Evolutionary conservation across 202 grass and related monocot species (phyloP).

Genomic region (Setaria italica): DNA sequence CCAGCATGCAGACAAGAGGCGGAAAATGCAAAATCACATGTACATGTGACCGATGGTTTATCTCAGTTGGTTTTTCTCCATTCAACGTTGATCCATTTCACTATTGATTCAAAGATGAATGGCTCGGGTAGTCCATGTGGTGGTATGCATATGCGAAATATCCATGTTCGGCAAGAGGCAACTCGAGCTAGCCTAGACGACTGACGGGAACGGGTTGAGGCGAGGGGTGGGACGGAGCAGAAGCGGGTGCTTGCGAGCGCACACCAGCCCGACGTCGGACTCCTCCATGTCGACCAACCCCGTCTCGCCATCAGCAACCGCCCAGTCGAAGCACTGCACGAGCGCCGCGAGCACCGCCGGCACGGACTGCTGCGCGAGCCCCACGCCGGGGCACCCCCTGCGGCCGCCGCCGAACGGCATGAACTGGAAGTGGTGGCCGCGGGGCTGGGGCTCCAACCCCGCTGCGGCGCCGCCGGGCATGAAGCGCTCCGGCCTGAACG

Average conservation of each 20-base stretch:
- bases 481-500: constrained; percentile 74
- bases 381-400: constrained; percentile 69
- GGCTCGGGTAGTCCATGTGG: no score
- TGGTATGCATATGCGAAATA: no score
- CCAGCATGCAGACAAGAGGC: no score
- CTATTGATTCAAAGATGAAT: no score
- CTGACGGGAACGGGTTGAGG: constrained; percentile 55
- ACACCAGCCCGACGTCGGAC: constrained; percentile 60
- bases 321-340: constrained; percentile 77
- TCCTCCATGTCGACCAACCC: constrained; percentile 59
- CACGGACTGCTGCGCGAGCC: constrained; percentile 68
- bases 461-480: constrained; percentile 39
- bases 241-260: constrained; percentile 54
- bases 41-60: no score
- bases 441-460: constrained; percentile 50
- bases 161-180: neutral
- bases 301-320: neutral
- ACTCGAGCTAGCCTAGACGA: neutral
- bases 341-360: constrained; percentile 53
- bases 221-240: constrained; percentile 52
- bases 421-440: constrained; percentile 60
- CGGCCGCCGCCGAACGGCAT: constrained; percentile 71
- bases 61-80: no score
- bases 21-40: no score
- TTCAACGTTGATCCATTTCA: no score